Evolutionary conservation across 2,329 filamentous ascomycete species (phyloP), one percentile per base, ranked within the genome.

Genomic region (Tolypocladium nubicola): DNA sequence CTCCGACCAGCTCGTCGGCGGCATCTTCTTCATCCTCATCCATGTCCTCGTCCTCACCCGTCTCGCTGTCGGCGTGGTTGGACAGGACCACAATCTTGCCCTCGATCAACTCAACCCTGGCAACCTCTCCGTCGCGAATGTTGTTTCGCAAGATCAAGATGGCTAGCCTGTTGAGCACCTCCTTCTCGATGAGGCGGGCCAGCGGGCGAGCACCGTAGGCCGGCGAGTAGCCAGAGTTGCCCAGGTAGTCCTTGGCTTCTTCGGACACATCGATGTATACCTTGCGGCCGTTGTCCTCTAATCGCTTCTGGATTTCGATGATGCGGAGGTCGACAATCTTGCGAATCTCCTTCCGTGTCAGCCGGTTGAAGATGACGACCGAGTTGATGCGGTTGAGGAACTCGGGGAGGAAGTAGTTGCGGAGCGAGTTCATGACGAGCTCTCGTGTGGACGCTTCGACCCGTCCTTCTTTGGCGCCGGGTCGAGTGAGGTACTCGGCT

Each of bases 351-450:
- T 75, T 79, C 70, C 86, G 88, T 4, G 89, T 93, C 57, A 99
- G 87, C 53, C 94, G 89, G 80, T 99, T 99, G 84, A 99, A 99
- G 76, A 99, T 97, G 75, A 99, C 92, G 56, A 87, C 90, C 60
- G 88, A 94, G 75, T 84, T 93, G 79, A 99, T 97, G 70, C 94
- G 90, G 81, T 99, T 99, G 63, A 99, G 85, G 80, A 99, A 99
- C 69, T 99, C 94, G 38, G 94, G 94, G 2, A 99, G 79, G 84
- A 99, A 99, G 78, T 96, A 97, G 78, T 90, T 90, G 67, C 93
- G 88, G 41, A 99, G 82, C 5, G 92, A 85, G 56, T 84, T 87
- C 87, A 94, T 95, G 67, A 99, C 93, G 61, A 97, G 79, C 69
- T 97, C 92, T 60, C 83, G 83, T 1, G 92, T 97, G 1, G 88